A percentile compares a stretch with the other conserved stretches of the same genome.
phyloP scores from a whole-genome alignment of 495 filamentous ascomycete genomes.

The Daldinia vernicosa region DNA sequence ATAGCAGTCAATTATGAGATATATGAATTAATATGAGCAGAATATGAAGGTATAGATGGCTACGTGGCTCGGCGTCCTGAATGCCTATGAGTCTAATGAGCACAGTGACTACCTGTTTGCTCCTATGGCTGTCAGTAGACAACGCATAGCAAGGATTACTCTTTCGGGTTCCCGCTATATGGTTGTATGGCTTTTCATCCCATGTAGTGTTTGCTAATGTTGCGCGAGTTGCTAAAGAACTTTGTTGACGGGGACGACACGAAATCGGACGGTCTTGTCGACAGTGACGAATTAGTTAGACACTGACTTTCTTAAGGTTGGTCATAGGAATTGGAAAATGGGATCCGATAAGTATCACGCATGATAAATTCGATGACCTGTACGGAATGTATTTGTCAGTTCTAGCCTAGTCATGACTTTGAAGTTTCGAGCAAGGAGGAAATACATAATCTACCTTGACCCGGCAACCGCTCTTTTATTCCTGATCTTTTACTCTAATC shows the following conservation, averaged over 20 bases:
- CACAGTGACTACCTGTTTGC: background rate
- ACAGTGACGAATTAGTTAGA: background rate
- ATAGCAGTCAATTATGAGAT: background rate
- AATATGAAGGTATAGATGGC: background rate
- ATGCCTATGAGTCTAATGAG: background rate
- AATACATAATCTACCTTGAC: background rate
- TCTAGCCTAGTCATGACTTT: background rate
- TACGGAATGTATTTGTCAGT: background rate
- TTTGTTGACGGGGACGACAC: background rate
- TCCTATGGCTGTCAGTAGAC: background rate
- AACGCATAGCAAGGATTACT: background rate
- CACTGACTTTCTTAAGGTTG: background rate
- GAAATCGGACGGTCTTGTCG: background rate
- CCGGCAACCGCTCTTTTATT: background rate
- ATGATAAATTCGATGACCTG: background rate
- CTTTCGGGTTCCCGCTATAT: background rate
- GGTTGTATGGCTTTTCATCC: background rate
- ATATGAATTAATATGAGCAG: background rate
- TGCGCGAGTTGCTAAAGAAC: background rate
- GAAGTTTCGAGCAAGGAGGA: background rate
- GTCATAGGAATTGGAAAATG: background rate
- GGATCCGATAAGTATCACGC: background rate
- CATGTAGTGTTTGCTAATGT: constrained; percentile 15
- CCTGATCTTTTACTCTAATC: background rate
- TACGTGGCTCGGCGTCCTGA: background rate